Percentiles rank a stretch among this genome's conserved stretches.
Evolutionary conservation across 2,329 filamentous ascomycete species (phyloP).

Genomic region (Ophiocordyceps camponoti-saundersi): DNA sequence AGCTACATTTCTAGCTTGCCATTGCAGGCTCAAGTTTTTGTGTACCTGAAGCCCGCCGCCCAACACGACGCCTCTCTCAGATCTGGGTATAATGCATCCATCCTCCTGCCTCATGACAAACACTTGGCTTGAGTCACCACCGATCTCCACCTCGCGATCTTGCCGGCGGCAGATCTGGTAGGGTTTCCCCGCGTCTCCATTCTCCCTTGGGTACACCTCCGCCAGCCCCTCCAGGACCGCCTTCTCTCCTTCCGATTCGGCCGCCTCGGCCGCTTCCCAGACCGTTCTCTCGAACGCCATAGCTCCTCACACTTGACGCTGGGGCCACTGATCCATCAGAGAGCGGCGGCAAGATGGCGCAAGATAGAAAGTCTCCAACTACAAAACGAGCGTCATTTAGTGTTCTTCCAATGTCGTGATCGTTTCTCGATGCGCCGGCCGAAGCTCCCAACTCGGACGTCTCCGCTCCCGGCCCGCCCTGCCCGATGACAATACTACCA

Average conservation of each 20-base stretch:
- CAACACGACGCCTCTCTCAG: not conserved
- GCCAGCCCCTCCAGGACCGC: conserved; percentile 7
- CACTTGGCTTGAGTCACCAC: conserved; percentile 7
- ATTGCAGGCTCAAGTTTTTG: not conserved
- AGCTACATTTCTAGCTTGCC: not conserved
- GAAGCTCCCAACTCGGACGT: conserved; percentile 20
- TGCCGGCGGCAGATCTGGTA: conserved; percentile 33
- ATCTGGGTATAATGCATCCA: conserved; percentile 11
- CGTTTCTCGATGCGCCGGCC: conserved; percentile 15
- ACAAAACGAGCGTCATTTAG: conserved; percentile 66
- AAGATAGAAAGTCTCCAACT: conserved; percentile 76
- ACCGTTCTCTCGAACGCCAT: conserved; percentile 10
- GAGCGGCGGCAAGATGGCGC: conserved; percentile 61
- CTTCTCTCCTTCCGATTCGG: conserved; percentile 21
- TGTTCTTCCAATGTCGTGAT: conserved; percentile 52
- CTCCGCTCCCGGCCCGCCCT: conserved; percentile 28
- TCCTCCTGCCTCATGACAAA: not conserved
- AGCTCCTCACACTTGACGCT: conserved; percentile 20
- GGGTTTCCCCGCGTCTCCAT: conserved; percentile 48
- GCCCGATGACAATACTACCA: conserved; percentile 65
- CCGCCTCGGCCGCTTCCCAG: conserved; percentile 17
- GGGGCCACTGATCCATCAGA: conserved; percentile 59
- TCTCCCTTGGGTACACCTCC: conserved; percentile 32
- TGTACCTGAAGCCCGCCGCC: not conserved
- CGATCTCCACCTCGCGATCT: conserved; percentile 11